Percentiles rank a stretch among this genome's conserved stretches.
phyloP scores from a whole-genome alignment of 1,284 basidiomycete genomes.

The Rhodotorula sp. region DNA sequence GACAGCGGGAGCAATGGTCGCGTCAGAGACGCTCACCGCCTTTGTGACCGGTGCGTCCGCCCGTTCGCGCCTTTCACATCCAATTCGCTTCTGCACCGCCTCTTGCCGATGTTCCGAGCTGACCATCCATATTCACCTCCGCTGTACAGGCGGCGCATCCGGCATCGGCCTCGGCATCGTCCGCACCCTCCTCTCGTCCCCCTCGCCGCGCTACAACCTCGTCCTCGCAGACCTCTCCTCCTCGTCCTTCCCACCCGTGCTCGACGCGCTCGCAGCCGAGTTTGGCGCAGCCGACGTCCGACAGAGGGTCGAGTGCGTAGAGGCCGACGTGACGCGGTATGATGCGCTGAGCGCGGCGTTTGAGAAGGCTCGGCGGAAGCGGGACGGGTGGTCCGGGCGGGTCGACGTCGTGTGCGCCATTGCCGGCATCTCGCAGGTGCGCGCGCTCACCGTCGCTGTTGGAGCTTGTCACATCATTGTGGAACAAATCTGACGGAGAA shows the following conservation, averaged over 20 bases:
- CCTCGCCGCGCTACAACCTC: background rate
- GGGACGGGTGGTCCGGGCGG: background rate
- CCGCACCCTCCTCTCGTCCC: background rate
- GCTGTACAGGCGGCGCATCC: constrained; percentile 1
- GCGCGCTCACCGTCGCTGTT: too few relatives aligned
- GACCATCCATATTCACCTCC: too few relatives aligned
- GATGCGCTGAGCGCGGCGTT: constrained; percentile 19
- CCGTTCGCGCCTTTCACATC: background rate
- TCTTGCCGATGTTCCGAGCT: too few relatives aligned
- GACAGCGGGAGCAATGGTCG: background rate
- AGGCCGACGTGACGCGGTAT: constrained; percentile 2
- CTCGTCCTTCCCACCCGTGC: background rate
- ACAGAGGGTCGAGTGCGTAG: background rate
- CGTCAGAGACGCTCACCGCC: background rate
- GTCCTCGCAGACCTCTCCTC: constrained; percentile 4
- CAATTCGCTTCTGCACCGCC: background rate
- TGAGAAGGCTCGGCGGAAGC: constrained; percentile 17
- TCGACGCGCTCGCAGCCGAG: background rate
- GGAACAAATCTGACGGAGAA: too few relatives aligned
- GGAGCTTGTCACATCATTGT: too few relatives aligned
- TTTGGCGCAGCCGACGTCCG: background rate
- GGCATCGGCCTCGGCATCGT: constrained; percentile 9
- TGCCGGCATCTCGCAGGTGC: constrained; percentile 25
- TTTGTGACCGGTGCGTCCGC: background rate
- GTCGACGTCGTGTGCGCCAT: constrained; percentile 11